phyloP scores from a whole-genome alignment of 179 eudicot species.

The Beta macrorhiza region DNA sequence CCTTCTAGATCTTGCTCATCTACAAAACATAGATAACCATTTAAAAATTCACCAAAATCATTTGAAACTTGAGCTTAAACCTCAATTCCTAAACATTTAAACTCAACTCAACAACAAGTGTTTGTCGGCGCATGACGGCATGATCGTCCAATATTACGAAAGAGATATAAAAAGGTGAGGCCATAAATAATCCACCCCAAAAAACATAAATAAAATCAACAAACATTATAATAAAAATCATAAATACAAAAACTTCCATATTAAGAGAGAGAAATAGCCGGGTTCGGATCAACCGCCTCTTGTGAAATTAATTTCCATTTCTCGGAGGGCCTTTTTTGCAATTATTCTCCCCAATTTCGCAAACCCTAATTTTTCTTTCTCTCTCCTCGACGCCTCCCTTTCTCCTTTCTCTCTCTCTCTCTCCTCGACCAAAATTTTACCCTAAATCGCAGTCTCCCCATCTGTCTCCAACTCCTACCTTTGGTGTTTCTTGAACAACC shows the following conservation, averaged over 20 bases:
- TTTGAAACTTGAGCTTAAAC: no score
- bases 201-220: background rate
- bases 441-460: conserved; percentile 18
- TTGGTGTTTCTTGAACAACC: background rate
- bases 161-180: no score
- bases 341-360: conserved; percentile 21
- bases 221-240: background rate
- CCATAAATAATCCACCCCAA: no score
- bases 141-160: no score
- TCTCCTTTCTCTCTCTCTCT: conserved; percentile 19
- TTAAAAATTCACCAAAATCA: no score
- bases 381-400: conserved; percentile 27
- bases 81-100: no score
- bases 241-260: background rate
- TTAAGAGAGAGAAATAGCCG: conserved; percentile 28
- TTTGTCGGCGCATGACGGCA: no score
- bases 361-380: conserved; percentile 38
- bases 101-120: no score
- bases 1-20: no score
- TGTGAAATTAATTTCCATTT: conserved; percentile 7
- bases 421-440: background rate
- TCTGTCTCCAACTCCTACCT: conserved; percentile 11
- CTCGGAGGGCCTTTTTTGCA: conserved; percentile 36
- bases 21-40: no score
- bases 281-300: conserved; percentile 28